These are phyloP conservation scores for Xylaria scruposa DNA, from an alignment of 495 filamentous ascomycete species.

Conservation along the genomic window DNA sequence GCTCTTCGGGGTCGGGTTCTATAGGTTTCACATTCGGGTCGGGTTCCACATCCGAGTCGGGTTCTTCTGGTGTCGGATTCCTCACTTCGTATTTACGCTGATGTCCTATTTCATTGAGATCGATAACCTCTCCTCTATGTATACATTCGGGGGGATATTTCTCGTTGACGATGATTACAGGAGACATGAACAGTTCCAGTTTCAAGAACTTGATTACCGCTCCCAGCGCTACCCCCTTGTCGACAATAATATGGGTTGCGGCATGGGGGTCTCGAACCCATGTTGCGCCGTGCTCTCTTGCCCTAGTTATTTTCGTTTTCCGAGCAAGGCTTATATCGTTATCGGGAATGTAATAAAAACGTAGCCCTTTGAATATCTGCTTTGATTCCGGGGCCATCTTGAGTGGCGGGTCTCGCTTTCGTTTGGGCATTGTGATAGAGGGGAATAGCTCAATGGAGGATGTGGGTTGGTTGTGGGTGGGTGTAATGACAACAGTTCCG, in stretches of 20 bases:
- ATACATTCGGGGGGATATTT: conserved; percentile 82
- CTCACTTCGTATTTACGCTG: conserved; percentile 66
- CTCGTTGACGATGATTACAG: conserved; percentile 71
- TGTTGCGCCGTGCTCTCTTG: conserved; percentile 75
- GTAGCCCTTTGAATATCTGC: conserved; percentile 69
- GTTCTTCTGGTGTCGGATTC: too few relatives aligned
- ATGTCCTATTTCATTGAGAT: conserved; percentile 25
- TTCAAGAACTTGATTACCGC: too few relatives aligned
- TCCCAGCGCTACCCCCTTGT: conserved; percentile 50
- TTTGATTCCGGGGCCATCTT: conserved; percentile 62
- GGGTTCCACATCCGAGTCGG: too few relatives aligned
- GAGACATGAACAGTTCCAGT: not conserved
- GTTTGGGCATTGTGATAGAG: conserved; percentile 48
- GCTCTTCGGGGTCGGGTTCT: too few relatives aligned
- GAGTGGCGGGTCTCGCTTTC: conserved; percentile 51
- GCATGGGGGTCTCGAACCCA: conserved; percentile 45
- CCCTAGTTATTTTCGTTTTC: conserved; percentile 73
- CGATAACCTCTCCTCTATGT: conserved; percentile 55
- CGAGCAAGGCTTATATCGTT: conserved; percentile 72
- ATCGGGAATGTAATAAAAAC: conserved; percentile 83
- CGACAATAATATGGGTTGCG: conserved; percentile 80
- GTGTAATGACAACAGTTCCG: conserved; percentile 26
- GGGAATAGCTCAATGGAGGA: conserved; percentile 31
- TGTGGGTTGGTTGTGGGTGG: too few relatives aligned
- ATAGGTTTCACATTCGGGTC: too few relatives aligned